Percentiles rank a stretch among this genome's conserved stretches.
Evolutionary conservation across 2,329 filamentous ascomycete species (phyloP).

Genomic region (Penicillium crustosum): DNA sequence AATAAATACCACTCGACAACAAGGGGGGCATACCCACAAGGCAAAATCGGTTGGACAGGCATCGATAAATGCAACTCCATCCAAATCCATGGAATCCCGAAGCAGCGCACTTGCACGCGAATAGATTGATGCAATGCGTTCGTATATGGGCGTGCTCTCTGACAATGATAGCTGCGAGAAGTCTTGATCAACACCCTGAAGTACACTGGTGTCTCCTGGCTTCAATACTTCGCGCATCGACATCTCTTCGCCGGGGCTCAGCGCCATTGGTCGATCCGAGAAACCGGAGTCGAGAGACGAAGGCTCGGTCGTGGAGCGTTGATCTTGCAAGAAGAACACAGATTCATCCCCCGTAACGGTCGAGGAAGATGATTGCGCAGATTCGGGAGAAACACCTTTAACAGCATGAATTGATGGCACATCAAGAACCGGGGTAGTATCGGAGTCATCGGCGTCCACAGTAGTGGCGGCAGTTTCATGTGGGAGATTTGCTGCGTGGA

Average conservation of each 20-base stretch:
- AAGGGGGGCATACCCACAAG: slow-evolving; percentile 7
- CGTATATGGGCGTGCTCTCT: slow-evolving; percentile 7
- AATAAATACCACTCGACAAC: not conserved
- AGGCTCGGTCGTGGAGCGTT: not conserved
- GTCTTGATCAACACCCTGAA: not conserved
- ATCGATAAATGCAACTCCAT: slow-evolving; percentile 35
- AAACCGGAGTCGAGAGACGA: slow-evolving; percentile 1
- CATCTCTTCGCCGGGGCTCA: slow-evolving; percentile 3
- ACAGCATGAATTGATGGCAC: not conserved
- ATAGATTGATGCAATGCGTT: slow-evolving; percentile 33
- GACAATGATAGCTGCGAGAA: not conserved
- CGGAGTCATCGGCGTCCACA: not conserved
- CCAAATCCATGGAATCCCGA: slow-evolving; percentile 42
- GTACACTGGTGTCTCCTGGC: too few relatives aligned
- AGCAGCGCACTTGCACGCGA: slow-evolving; percentile 46
- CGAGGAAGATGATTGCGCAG: not conserved
- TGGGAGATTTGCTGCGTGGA: slow-evolving; percentile 1
- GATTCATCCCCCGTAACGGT: not conserved
- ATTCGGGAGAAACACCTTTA: not conserved
- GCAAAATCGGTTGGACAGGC: slow-evolving; percentile 19
- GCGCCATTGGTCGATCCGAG: not conserved
- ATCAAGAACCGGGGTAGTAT: not conserved
- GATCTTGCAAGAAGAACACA: not conserved
- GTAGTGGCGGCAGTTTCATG: not conserved
- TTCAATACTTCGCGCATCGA: not conserved